These are phyloP conservation scores for Kondoa subrosea DNA, from an alignment of 768 basidiomycete species.

Conservation along the genomic window DNA sequence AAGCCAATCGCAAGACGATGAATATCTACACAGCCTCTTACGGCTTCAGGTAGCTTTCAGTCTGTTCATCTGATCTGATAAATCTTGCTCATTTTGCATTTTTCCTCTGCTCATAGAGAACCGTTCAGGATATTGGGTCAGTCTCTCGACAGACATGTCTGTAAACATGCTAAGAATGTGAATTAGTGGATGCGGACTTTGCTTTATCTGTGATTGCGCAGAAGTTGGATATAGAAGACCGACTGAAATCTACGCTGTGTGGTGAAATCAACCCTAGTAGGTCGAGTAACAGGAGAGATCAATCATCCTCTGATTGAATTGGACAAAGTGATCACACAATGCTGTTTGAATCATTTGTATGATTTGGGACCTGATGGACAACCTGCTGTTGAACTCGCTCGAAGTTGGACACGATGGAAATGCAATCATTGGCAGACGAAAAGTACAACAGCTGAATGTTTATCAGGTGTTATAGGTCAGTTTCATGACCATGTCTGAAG, in stretches of 20 bases:
- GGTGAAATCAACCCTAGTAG: slow-evolving; percentile 80
- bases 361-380: slow-evolving; percentile 54
- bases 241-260: slow-evolving; percentile 59
- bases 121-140: slow-evolving; percentile 83
- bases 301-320: slow-evolving; percentile 34
- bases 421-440: slow-evolving; percentile 90
- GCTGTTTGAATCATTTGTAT: slow-evolving; percentile 87
- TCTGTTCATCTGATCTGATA: background rate
- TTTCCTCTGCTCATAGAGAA: slow-evolving; percentile 32
- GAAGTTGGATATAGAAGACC: slow-evolving; percentile 59
- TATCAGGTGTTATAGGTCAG: slow-evolving; percentile 63
- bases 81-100: background rate
- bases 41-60: slow-evolving; percentile 42
- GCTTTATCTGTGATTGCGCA: slow-evolving; percentile 50
- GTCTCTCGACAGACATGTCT: background rate
- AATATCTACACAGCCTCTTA: slow-evolving; percentile 67
- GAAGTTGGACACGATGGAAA: slow-evolving; percentile 76
- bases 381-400: slow-evolving; percentile 68
- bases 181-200: slow-evolving; percentile 69
- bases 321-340: slow-evolving; percentile 88
- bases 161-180: background rate
- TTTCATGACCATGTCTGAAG: too few relatives aligned
- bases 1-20: slow-evolving; percentile 89
- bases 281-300: slow-evolving; percentile 38
- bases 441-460: slow-evolving; percentile 51